phyloP scores from a whole-genome alignment of 2,329 filamentous ascomycete genomes.

The Didymellaceae sp. region DNA sequence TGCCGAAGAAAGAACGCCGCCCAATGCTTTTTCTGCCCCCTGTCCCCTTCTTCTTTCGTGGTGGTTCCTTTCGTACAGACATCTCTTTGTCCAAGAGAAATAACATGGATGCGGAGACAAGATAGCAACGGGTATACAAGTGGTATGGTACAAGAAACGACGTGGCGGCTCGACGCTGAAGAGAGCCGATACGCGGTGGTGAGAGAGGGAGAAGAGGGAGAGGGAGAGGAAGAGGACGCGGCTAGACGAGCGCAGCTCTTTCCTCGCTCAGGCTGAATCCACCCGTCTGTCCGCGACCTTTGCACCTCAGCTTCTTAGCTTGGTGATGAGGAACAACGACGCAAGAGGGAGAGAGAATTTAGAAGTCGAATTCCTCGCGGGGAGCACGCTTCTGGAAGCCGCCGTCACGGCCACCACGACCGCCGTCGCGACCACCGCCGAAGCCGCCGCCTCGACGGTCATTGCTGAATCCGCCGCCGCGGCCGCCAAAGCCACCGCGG shows the following conservation, averaged over 20 bases:
- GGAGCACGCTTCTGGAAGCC: slow-evolving; percentile 20
- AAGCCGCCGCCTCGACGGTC: slow-evolving; percentile 8
- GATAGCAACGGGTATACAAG: slow-evolving; percentile 30
- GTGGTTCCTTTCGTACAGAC: no score
- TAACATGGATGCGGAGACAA: no score
- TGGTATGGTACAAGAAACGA: slow-evolving; percentile 28
- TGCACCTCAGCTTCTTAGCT: slow-evolving; percentile 4
- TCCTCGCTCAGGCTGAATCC: no score
- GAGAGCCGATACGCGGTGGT: no score
- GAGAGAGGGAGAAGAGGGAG: no score
- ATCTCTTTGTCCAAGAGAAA: no score
- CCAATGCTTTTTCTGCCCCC: slow-evolving; percentile 7
- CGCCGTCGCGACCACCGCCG: slow-evolving; percentile 16
- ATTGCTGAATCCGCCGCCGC: slow-evolving; percentile 8
- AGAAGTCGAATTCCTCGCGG: slow-evolving; percentile 12
- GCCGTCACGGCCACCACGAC: slow-evolving; percentile 10
- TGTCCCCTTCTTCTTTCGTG: background rate
- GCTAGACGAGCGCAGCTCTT: no score
- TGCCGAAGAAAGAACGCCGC: slow-evolving; percentile 16
- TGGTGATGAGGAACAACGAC: background rate
- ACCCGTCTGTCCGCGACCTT: no score
- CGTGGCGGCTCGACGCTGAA: background rate
- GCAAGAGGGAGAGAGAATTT: no score
- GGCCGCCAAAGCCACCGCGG: slow-evolving; percentile 11
- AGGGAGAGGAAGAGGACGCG: no score